Evolutionary conservation across 306 rosid genomes (phyloP), one percentile per base, ranked within the genome.

Genomic region (Cucumis sativus): DNA sequence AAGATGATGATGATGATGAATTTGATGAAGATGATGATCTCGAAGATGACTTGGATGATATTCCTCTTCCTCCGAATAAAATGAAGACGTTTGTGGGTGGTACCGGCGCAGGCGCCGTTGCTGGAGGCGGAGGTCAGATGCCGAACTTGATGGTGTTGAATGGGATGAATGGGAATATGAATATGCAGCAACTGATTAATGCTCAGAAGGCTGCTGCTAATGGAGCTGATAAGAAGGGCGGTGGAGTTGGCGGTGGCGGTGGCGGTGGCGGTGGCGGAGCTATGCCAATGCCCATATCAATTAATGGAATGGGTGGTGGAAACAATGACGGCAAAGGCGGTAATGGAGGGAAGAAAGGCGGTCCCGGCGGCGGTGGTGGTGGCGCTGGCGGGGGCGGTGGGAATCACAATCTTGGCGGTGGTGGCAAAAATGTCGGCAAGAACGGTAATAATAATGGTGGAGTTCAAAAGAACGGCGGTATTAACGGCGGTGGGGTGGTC

Each of bases 11-110:
- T 9, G 72, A 77, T 8, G 94, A 89, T 0, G 80, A 80, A 0
- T 51, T 55, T 8, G 80, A 81, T 6, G 79, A 75, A 1, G 88
- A 82, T 9, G 91, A 89, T 6, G 91, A 89, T 6, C 67, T 80
- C 1, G 86, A 84, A 16, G 90, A 88, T 73, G 97, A 91, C 8
- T 60, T 88, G 55, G 96, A 85, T 7, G 90, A 81, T 39, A 67
- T 41, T 10, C 80, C 60, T 2, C 82, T 63, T 17, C 88, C 86
- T 2, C 77, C 55, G 0, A 79, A 56, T 76, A 93, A 81, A 81
- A 86, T 85, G 92, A 91, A 88, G 62, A 23, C 83, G 0, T 56
- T 80, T 17, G 75, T 77, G 82, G 91, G 75, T 1, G 83, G 79
- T 62, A 84, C 65, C 8, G 77, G 77, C 17, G 30, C 77, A 14